phyloP scores from a whole-genome alignment of 495 filamentous ascomycete genomes.

The Penicillium waksmanii region DNA sequence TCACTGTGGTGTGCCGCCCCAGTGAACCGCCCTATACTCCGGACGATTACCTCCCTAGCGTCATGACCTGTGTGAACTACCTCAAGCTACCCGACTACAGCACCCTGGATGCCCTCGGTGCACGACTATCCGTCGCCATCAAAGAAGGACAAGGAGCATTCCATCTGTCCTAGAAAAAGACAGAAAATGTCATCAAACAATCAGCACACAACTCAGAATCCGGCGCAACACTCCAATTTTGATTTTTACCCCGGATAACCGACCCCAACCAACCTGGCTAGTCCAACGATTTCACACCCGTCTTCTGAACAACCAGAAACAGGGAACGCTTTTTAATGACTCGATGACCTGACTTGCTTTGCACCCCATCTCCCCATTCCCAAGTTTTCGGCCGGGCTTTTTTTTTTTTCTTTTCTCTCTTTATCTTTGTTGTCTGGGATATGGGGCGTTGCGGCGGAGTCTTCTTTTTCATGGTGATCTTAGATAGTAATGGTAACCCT shows the following conservation, averaged over 20 bases:
- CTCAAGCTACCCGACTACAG: slow-evolving; percentile 98
- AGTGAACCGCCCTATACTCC: slow-evolving; percentile 93
- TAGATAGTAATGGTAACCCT: slow-evolving; percentile 45
- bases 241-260: background rate
- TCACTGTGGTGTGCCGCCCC: slow-evolving; percentile 98
- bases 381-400: slow-evolving; percentile 29
- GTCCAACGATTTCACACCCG: slow-evolving; percentile 11
- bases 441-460: slow-evolving; percentile 28
- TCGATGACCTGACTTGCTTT: slow-evolving; percentile 30
- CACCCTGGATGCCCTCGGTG: slow-evolving; percentile 71
- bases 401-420: slow-evolving; percentile 3
- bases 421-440: slow-evolving; percentile 22
- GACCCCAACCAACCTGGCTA: slow-evolving; percentile 11
- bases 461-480: slow-evolving; percentile 28
- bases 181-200: background rate
- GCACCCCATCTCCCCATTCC: slow-evolving; percentile 19
- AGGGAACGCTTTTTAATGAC: slow-evolving; percentile 20
- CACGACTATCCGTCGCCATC: slow-evolving; percentile 81
- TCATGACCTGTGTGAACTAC: slow-evolving; percentile 99
- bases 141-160: slow-evolving; percentile 99
- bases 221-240: background rate
- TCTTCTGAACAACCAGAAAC: slow-evolving; percentile 8
- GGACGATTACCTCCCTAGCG: slow-evolving; percentile 95
- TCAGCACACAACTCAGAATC: background rate
- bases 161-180: slow-evolving; percentile 74